These are phyloP conservation scores for Phaeosphaeria sp. DNA, from an alignment of 2,329 filamentous ascomycete genomes.

Conservation along the genomic window DNA sequence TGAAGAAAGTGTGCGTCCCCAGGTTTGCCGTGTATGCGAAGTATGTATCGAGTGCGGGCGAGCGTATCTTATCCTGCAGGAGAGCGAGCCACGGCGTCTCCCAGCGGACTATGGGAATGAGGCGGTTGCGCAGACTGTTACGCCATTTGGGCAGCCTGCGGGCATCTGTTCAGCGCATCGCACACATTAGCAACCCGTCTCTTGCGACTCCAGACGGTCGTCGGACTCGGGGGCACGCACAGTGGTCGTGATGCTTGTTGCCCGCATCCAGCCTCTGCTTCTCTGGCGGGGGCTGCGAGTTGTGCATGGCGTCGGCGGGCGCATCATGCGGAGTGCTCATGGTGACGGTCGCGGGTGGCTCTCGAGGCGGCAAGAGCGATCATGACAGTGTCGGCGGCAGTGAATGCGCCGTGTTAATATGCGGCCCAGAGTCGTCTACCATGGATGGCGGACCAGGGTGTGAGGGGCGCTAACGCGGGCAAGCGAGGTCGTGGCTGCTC, in stretches of 20 bases:
- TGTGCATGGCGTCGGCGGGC: slow-evolving; percentile 4
- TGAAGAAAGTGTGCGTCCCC: slow-evolving; percentile 98
- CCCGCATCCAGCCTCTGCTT: slow-evolving; percentile 68
- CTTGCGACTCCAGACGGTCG: slow-evolving; percentile 13
- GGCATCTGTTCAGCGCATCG: slow-evolving; percentile 67
- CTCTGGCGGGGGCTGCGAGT: slow-evolving; percentile 8
- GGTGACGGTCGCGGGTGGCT: slow-evolving; percentile 20
- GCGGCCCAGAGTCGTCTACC: too few relatives aligned
- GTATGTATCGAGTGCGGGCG: slow-evolving; percentile 88
- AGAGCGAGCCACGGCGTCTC: slow-evolving; percentile 94
- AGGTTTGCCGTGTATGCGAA: slow-evolving; percentile 97
- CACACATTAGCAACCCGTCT: slow-evolving; percentile 22
- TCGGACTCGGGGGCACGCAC: slow-evolving; percentile 35
- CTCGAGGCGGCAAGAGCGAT: slow-evolving; percentile 9
- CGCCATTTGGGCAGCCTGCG: slow-evolving; percentile 86
- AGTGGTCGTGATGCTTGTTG: slow-evolving; percentile 74
- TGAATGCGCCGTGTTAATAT: not conserved
- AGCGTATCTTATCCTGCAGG: slow-evolving; percentile 80
- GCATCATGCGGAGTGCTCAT: slow-evolving; percentile 36
- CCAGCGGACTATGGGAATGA: slow-evolving; percentile 88
- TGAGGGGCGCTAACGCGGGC: slow-evolving; percentile 1
- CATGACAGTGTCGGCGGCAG: slow-evolving; percentile 17
- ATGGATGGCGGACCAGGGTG: not conserved
- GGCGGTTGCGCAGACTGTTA: slow-evolving; percentile 78
- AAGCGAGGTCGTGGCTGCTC: slow-evolving; percentile 4